These are phyloP conservation scores for Plasmopara viticola DNA, from an alignment of 352 stramenopile species.

Conservation along the genomic window DNA sequence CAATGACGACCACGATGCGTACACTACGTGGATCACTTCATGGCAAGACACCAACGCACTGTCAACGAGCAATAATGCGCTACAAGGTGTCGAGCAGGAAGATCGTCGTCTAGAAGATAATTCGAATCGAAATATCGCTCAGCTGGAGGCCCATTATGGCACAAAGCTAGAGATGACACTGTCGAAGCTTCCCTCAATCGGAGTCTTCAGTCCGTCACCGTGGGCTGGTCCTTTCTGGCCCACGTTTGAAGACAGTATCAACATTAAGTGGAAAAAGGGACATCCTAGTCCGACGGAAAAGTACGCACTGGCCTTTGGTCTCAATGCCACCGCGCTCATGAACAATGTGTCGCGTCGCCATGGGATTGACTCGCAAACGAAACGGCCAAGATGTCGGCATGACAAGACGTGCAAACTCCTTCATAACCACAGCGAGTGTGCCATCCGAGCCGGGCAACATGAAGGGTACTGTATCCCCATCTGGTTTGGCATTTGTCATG, in stretches of 20 bases:
- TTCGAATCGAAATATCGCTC: slow-evolving; percentile 18
- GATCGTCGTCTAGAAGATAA: slow-evolving; percentile 14
- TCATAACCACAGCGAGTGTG: slow-evolving; percentile 22
- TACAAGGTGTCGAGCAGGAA: not conserved
- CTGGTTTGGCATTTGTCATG: slow-evolving; percentile 47
- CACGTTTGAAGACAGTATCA: slow-evolving; percentile 57
- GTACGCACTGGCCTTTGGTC: slow-evolving; percentile 39
- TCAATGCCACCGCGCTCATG: slow-evolving; percentile 29
- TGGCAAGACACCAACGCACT: not conserved
- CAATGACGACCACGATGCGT: slow-evolving; percentile 12
- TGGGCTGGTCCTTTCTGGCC: slow-evolving; percentile 42
- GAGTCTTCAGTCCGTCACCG: slow-evolving; percentile 14
- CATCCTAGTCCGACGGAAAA: slow-evolving; percentile 34
- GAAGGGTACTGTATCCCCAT: slow-evolving; percentile 37
- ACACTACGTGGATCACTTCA: slow-evolving; percentile 3
- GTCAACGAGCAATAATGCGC: not conserved
- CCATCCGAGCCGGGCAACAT: slow-evolving; percentile 22
- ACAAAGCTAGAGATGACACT: slow-evolving; percentile 21
- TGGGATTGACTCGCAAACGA: slow-evolving; percentile 26
- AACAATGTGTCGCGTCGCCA: slow-evolving; percentile 28
- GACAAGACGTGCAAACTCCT: slow-evolving; percentile 21
- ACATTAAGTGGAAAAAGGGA: slow-evolving; percentile 29
- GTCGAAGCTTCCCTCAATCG: slow-evolving; percentile 11
- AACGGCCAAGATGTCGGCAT: slow-evolving; percentile 19
- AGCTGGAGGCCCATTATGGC: slow-evolving; percentile 18